phyloP scores from a whole-genome alignment of 1,139 yeast species.

The Candida neerlandica region DNA sequence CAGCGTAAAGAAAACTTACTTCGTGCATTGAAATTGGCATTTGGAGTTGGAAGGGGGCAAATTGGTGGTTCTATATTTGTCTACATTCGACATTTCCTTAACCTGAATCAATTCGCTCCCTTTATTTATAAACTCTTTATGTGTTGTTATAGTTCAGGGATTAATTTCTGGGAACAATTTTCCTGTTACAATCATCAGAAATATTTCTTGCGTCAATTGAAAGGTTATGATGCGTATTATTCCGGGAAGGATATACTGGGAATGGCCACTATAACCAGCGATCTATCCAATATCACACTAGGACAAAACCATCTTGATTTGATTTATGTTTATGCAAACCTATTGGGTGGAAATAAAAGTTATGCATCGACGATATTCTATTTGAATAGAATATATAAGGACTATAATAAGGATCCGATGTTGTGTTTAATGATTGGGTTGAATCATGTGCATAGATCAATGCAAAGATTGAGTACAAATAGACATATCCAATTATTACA shows the following conservation, averaged over 20 bases:
- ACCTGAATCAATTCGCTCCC: conserved; percentile 74
- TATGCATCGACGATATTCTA: conserved; percentile 78
- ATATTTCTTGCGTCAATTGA: conserved; percentile 83
- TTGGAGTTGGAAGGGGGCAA: conserved; percentile 56
- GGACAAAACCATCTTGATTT: conserved; percentile 68
- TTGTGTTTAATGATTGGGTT: conserved; percentile 74
- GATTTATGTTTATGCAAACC: conserved; percentile 74
- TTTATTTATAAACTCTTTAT: conserved; percentile 67
- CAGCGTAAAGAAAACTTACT: conserved; percentile 56
- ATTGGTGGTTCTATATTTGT: conserved; percentile 30
- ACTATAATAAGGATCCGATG: conserved; percentile 74
- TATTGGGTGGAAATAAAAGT: conserved; percentile 80
- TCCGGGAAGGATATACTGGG: conserved; percentile 61
- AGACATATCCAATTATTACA: conserved; percentile 87
- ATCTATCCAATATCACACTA: conserved; percentile 40
- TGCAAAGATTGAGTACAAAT: conserved; percentile 85
- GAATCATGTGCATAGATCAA: conserved; percentile 86
- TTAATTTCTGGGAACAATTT: conserved; percentile 57
- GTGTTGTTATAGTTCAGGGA: conserved; percentile 67
- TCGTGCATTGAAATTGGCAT: conserved; percentile 64
- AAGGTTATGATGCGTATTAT: conserved; percentile 77
- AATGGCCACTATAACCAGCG: conserved; percentile 68
- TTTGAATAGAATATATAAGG: conserved; percentile 61
- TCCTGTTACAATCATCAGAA: conserved; percentile 86
- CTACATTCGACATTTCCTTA: conserved; percentile 62